phyloP scores from a whole-genome alignment of 139 green algal genomes.

The Auxenochlorella protothecoides region DNA sequence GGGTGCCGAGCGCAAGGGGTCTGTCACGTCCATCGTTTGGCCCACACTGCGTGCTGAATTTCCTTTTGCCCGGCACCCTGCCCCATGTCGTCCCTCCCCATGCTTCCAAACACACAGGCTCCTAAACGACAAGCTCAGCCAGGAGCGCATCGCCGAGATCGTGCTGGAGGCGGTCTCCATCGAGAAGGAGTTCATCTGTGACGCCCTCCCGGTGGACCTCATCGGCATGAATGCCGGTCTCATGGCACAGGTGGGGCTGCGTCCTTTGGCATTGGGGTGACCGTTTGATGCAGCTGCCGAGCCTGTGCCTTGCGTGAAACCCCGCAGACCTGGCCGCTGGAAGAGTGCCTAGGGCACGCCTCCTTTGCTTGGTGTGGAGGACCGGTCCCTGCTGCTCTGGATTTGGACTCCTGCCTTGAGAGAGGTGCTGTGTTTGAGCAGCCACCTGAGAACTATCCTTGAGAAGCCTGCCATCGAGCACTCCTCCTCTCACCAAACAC shows the following conservation, averaged over 20 bases:
- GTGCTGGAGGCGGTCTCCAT: constrained; percentile 84
- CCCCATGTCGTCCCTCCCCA: neutral
- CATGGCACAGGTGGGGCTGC: constrained; percentile 32
- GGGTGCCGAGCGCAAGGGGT: too few species aligned
- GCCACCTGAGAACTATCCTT: too few species aligned
- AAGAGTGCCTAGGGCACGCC: too few species aligned
- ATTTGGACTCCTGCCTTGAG: too few species aligned
- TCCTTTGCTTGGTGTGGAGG: too few species aligned
- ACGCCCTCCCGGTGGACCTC: constrained; percentile 72
- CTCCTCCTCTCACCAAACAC: neutral
- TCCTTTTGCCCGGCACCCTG: neutral
- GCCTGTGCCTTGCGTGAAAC: too few species aligned
- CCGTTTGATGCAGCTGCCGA: neutral
- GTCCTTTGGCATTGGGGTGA: too few species aligned
- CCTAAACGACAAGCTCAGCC: constrained; percentile 66
- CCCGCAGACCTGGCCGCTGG: too few species aligned
- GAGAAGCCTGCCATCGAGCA: too few species aligned
- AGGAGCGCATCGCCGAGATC: constrained; percentile 59
- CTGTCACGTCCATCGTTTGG: too few species aligned
- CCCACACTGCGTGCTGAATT: neutral
- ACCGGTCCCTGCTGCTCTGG: too few species aligned
- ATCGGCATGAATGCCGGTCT: constrained; percentile 79
- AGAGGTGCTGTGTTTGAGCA: too few species aligned
- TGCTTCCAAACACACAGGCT: constrained; percentile 31
- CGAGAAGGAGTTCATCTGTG: constrained; percentile 91